Evolutionary conservation across 129 eudicot species (phyloP).

Genomic region (Centella asiatica): DNA sequence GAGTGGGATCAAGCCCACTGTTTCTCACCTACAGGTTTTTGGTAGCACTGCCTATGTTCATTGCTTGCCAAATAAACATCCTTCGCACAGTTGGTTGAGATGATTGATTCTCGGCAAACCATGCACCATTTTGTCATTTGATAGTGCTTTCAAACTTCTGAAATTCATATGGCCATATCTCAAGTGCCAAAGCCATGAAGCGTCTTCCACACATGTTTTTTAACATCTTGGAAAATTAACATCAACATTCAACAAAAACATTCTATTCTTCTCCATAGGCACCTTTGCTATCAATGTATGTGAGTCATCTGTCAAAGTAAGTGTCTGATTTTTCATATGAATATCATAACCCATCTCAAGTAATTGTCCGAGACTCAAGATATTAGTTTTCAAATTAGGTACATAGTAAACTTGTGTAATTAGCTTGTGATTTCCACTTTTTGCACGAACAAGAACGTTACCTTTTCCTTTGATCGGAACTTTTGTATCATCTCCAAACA

Average conservation of each 20-base stretch:
- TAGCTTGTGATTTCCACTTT: neutral
- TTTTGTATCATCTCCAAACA: neutral
- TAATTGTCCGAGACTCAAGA: slow-evolving; percentile 2
- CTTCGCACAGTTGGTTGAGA: no score
- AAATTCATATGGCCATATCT: no score
- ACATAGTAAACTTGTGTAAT: neutral
- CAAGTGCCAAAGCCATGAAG: no score
- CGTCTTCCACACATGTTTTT: no score
- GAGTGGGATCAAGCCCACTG: no score
- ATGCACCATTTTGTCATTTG: no score
- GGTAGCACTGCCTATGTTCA: no score
- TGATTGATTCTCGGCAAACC: no score
- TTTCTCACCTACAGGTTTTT: no score
- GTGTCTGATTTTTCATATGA: neutral
- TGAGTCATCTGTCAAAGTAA: neutral
- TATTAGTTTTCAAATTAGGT: neutral
- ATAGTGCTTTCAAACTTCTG: no score
- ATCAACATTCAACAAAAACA: neutral
- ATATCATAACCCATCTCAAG: no score
- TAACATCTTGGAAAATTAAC: neutral
- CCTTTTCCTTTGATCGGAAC: neutral
- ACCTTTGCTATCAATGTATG: neutral
- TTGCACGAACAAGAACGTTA: neutral
- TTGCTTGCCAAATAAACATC: no score
- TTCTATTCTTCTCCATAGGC: neutral